These are phyloP conservation scores for Candida frijolesensis DNA, from an alignment of 1,139 yeast species.

Conservation along the genomic window DNA sequence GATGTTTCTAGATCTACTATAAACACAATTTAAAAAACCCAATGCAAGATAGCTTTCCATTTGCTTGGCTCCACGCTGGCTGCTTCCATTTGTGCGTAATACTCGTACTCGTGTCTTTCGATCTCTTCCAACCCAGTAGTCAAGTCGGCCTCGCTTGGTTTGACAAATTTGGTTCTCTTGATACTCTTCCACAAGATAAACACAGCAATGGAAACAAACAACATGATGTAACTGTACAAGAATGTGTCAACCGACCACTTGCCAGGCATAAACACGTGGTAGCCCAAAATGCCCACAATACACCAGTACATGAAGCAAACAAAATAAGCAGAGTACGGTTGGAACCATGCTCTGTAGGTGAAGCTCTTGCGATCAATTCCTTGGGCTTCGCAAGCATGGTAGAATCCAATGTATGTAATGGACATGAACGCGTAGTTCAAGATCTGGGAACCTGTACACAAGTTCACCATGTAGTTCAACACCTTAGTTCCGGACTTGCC, in stretches of 20 bases:
- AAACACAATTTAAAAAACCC: conserved; percentile 5
- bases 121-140: conserved; percentile 35
- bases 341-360: conserved; percentile 33
- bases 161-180: conserved; percentile 26
- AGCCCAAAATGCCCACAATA: conserved; percentile 43
- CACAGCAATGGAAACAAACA: conserved; percentile 33
- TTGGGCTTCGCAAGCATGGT: conserved; percentile 33
- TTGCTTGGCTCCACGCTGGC: conserved; percentile 1
- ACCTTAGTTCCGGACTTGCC: conserved; percentile 25
- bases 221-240: conserved; percentile 43
- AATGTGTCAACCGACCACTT: conserved; percentile 35
- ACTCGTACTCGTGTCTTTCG: conserved; percentile 44
- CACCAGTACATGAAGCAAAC: conserved; percentile 34
- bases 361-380: conserved; percentile 37
- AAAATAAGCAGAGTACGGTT: conserved; percentile 36
- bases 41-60: conserved; percentile 5
- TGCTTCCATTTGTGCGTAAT: conserved; percentile 30
- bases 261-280: conserved; percentile 38
- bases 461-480: conserved; percentile 30
- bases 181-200: conserved; percentile 34
- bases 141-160: conserved; percentile 38
- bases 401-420: conserved; percentile 27
- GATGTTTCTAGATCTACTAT: not conserved
- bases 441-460: conserved; percentile 27
- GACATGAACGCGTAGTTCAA: conserved; percentile 34